Percentiles rank a stretch among this genome's conserved stretches.
These are phyloP conservation scores for Clonostachys byssicola DNA, from an alignment of 2,329 filamentous ascomycete genomes.

Conservation along the genomic window DNA sequence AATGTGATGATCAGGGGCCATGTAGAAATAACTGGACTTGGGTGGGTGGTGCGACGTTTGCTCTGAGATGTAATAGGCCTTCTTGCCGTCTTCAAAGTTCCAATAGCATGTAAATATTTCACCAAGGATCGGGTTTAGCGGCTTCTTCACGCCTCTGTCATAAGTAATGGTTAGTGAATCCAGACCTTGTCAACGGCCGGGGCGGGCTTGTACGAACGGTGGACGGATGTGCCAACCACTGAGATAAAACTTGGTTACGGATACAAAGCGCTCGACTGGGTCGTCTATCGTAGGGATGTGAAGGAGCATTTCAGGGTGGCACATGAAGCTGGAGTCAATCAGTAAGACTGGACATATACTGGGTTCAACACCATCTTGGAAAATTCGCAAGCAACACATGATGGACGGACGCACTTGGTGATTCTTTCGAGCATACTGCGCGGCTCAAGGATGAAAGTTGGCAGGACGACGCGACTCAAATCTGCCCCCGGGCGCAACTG, in stretches of 20 bases:
- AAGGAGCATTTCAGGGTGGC: constrained; percentile 92
- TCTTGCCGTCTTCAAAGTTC: constrained; percentile 81
- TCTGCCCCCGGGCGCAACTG: constrained; percentile 94
- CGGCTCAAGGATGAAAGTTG: constrained; percentile 96
- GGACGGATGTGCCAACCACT: constrained; percentile 99
- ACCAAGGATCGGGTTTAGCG: constrained; percentile 91
- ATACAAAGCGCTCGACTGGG: constrained; percentile 83
- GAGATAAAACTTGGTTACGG: constrained; percentile 96
- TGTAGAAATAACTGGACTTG: constrained; percentile 99
- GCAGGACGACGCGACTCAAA: constrained; percentile 87
- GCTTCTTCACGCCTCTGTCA: constrained; percentile 90
- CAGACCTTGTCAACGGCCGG: constrained; percentile 1
- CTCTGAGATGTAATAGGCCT: constrained; percentile 93
- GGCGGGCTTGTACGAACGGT: constrained; percentile 59
- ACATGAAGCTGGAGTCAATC: constrained; percentile 77
- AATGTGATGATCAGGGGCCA: constrained; percentile 90
- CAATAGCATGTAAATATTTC: constrained; percentile 95
- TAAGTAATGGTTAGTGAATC: constrained; percentile 11
- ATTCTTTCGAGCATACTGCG: constrained; percentile 98
- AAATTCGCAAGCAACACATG: constrained; percentile 2
- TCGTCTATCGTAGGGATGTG: constrained; percentile 86
- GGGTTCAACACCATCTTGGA: constrained; percentile 2
- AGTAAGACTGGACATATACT: constrained; percentile 3
- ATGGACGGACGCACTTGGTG: constrained; percentile 68
- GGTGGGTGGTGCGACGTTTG: constrained; percentile 98